phyloP scores from a whole-genome alignment of 371 early-diverging fungal genomes.

The Rhizopus arrhizus region DNA sequence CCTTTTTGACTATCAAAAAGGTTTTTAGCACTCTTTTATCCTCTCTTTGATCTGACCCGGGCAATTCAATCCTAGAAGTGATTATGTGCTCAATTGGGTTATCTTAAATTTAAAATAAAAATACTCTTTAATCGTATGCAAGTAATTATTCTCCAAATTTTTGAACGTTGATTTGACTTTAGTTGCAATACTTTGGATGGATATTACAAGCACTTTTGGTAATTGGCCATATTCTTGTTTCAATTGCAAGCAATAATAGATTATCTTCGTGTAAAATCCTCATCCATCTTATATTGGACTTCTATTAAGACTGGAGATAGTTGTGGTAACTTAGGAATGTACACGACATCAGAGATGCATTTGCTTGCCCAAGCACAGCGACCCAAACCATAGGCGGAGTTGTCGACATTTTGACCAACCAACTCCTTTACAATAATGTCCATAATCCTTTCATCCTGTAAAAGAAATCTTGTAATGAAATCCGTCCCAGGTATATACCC shows the following conservation, averaged over 20 bases:
- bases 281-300: neutral
- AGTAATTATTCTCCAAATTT: slow-evolving; percentile 11
- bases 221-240: slow-evolving; percentile 21
- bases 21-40: too few relatives aligned
- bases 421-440: slow-evolving; percentile 11
- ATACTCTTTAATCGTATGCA: too few relatives aligned
- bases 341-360: neutral
- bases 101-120: too few relatives aligned
- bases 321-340: neutral
- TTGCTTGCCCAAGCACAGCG: slow-evolving; percentile 3
- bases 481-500: slow-evolving; percentile 10
- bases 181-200: slow-evolving; percentile 17
- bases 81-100: too few relatives aligned
- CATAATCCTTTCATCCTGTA: slow-evolving; percentile 9
- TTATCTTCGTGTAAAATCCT: neutral
- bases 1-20: too few relatives aligned
- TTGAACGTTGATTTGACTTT: slow-evolving; percentile 14
- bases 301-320: slow-evolving; percentile 1
- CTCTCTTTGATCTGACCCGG: too few relatives aligned
- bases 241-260: slow-evolving; percentile 3
- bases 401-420: slow-evolving; percentile 8
- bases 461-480: slow-evolving; percentile 8
- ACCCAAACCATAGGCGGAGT: slow-evolving; percentile 4
- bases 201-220: slow-evolving; percentile 14
- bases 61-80: too few relatives aligned